Conservation (phyloP, 371 early-diverging fungal genomes). For the Mortierella sp. region DNA sequence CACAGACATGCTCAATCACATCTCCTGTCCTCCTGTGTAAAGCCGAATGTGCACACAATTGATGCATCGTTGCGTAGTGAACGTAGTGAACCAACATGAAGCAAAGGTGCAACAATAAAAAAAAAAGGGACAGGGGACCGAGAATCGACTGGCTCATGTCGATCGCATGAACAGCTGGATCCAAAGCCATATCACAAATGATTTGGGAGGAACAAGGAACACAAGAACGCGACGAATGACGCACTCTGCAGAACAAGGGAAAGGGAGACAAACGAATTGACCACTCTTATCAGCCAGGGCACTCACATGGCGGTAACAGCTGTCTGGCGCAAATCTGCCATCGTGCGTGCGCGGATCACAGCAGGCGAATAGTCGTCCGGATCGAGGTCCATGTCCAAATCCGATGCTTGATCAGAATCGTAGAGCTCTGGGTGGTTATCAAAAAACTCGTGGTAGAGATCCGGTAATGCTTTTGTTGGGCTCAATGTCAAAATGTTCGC, state of each 20-base stretch:
- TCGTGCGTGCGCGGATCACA: conserved; percentile 42
- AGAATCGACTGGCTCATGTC: conserved; percentile 4
- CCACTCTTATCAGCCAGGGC: neutral
- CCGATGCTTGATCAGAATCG: conserved; percentile 50
- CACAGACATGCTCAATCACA: too few relatives aligned
- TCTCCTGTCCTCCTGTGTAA: too few relatives aligned
- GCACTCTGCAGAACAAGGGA: neutral
- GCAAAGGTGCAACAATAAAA: too few relatives aligned
- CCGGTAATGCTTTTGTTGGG: conserved; percentile 44
- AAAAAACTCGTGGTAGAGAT: conserved; percentile 54
- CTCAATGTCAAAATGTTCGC: conserved; percentile 48
- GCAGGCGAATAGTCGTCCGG: conserved; percentile 22
- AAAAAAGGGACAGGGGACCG: conserved; percentile 4
- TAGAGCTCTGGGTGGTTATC: conserved; percentile 51
- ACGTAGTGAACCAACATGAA: too few relatives aligned
- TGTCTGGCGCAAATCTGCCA: conserved; percentile 46
- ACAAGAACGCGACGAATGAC: neutral
- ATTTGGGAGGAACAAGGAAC: neutral
- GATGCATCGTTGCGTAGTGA: too few relatives aligned
- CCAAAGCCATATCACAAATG: neutral
- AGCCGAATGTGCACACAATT: too few relatives aligned
- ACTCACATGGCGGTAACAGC: conserved; percentile 39
- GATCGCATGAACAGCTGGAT: neutral
- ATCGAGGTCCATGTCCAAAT: conserved; percentile 50
- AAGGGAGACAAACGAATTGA: neutral